phyloP scores from a whole-genome alignment of 805 yeast genomes.

The Candida coquimbonensis region DNA sequence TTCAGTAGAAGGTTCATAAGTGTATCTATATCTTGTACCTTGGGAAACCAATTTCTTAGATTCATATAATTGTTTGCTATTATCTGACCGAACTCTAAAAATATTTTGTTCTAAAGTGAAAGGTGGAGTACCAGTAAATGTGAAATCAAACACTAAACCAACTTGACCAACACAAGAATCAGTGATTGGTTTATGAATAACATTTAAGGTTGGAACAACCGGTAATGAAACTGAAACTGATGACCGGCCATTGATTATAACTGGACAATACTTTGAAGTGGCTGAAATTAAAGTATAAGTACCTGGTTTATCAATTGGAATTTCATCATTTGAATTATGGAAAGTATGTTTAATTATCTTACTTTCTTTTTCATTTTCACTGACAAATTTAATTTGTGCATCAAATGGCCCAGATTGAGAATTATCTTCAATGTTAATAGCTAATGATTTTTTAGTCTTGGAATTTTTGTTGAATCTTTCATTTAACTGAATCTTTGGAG shows the following conservation, averaged over 20 bases:
- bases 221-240: slow-evolving; percentile 50
- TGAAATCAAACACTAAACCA: slow-evolving; percentile 70
- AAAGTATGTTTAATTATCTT: slow-evolving; percentile 19
- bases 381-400: slow-evolving; percentile 26
- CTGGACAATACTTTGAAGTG: slow-evolving; percentile 57
- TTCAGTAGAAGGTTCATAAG: slow-evolving; percentile 70
- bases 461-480: slow-evolving; percentile 32
- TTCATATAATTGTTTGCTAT: slow-evolving; percentile 25
- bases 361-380: slow-evolving; percentile 22
- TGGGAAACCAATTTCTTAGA: slow-evolving; percentile 30
- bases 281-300: slow-evolving; percentile 49
- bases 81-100: slow-evolving; percentile 40
- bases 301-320: slow-evolving; percentile 55
- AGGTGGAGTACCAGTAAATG: slow-evolving; percentile 74
- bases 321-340: slow-evolving; percentile 24
- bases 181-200: slow-evolving; percentile 44
- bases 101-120: slow-evolving; percentile 60
- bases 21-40: slow-evolving; percentile 46
- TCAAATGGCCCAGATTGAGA: slow-evolving; percentile 27
- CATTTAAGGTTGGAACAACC: slow-evolving; percentile 41
- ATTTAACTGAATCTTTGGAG: slow-evolving; percentile 43
- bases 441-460: slow-evolving; percentile 31
- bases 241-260: slow-evolving; percentile 52
- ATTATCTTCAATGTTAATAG: slow-evolving; percentile 26
- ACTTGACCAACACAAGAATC: slow-evolving; percentile 92